A percentile compares a stretch with the other conserved stretches of the same genome.
Evolutionary conservation across 192 early-diverging fungal genomes (phyloP).

Genomic region (Haplosporangium gracile): DNA sequence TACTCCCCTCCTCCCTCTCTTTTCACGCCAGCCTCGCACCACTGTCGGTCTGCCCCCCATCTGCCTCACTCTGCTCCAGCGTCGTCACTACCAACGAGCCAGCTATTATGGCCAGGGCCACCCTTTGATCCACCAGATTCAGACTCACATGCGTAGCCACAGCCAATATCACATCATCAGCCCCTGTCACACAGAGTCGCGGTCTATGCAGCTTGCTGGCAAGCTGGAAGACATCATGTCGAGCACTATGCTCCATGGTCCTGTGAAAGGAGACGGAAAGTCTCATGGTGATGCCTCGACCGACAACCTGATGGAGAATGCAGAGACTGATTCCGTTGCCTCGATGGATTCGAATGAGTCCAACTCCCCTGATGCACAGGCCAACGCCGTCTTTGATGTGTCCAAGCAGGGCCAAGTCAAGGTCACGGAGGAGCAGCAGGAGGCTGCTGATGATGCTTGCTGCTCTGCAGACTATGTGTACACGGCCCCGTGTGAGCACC

Average conservation of each 20-base stretch:
- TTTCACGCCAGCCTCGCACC: slow-evolving; percentile 12
- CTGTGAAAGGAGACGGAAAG: slow-evolving; percentile 5
- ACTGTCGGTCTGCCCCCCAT: background rate
- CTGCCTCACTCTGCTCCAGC: slow-evolving; percentile 11
- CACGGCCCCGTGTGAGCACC: slow-evolving; percentile 53
- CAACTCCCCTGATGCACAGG: background rate
- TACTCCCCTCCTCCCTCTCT: background rate
- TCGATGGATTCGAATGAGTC: background rate
- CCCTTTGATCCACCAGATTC: slow-evolving; percentile 26
- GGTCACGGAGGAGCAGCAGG: background rate
- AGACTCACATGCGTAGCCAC: slow-evolving; percentile 15
- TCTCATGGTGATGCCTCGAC: background rate
- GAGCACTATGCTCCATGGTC: slow-evolving; percentile 7
- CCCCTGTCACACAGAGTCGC: slow-evolving; percentile 30
- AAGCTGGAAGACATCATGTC: slow-evolving; percentile 37
- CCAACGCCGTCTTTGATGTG: background rate
- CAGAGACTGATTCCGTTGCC: background rate
- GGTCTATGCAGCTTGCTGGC: slow-evolving; percentile 39
- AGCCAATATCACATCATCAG: slow-evolving; percentile 22
- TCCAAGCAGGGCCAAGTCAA: background rate
- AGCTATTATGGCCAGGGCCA: slow-evolving; percentile 24
- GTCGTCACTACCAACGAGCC: slow-evolving; percentile 19
- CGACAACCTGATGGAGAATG: slow-evolving; percentile 10
- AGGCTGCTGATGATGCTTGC: background rate
- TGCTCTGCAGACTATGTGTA: slow-evolving; percentile 46